Evolutionary conservation across 2,329 filamentous ascomycete species (phyloP).

Genomic region (Davidsoniella virescens): DNA sequence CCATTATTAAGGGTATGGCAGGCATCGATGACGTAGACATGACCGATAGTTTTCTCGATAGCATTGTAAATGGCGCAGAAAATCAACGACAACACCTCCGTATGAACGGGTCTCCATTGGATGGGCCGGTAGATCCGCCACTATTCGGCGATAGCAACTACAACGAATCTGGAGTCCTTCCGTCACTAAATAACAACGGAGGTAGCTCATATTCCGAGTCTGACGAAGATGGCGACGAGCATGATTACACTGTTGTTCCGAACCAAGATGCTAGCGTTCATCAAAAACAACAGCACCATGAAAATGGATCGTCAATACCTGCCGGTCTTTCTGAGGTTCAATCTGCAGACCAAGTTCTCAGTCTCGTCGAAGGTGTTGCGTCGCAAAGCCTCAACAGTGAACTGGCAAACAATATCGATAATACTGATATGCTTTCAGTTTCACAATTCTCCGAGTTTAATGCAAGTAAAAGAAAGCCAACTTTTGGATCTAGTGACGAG

Average conservation of each 20-base stretch:
- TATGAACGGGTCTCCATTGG: too few relatives aligned
- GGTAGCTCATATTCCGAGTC: conserved; percentile 23
- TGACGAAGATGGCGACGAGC: conserved; percentile 15
- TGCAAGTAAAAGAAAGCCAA: conserved; percentile 39
- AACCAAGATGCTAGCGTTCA: conserved; percentile 13
- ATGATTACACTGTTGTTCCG: conserved; percentile 17
- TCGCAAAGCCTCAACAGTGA: conserved; percentile 34
- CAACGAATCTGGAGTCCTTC: conserved; percentile 9
- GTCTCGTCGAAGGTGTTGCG: conserved; percentile 33
- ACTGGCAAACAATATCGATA: neutral
- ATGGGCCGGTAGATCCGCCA: neutral
- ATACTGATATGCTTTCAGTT: neutral
- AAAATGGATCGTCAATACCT: neutral
- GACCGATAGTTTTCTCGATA: conserved; percentile 10
- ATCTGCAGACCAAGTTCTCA: conserved; percentile 34
- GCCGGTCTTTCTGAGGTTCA: conserved; percentile 16
- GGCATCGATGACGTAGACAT: conserved; percentile 10
- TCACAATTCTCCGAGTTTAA: conserved; percentile 21
- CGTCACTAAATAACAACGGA: conserved; percentile 24
- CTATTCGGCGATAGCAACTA: neutral
- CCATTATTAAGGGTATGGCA: too few relatives aligned
- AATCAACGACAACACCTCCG: neutral
- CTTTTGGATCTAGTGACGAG: conserved; percentile 35
- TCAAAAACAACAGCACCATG: conserved; percentile 10
- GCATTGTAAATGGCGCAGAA: conserved; percentile 1